Conservation (phyloP, 2,329 filamentous ascomycete genomes). For the Dactylellina sp. region DNA sequence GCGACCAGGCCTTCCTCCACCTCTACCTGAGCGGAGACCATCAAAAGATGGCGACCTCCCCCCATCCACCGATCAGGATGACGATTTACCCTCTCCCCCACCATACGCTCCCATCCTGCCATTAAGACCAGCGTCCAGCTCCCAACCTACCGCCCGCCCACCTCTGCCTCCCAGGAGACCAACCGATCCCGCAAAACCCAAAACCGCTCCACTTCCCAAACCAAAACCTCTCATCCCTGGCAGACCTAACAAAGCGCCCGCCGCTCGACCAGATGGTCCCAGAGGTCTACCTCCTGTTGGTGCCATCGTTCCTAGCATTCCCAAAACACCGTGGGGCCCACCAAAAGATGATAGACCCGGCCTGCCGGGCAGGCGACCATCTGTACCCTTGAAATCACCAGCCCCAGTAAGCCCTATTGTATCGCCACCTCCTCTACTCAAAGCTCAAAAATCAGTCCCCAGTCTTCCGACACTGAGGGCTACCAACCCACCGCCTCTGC, state of each 20-base stretch:
- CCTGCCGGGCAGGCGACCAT: not conserved
- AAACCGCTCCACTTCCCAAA: not conserved
- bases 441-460: not conserved
- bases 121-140: not conserved
- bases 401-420: constrained; percentile 18
- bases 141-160: constrained; percentile 1
- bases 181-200: constrained; percentile 7
- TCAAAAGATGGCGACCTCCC: not conserved
- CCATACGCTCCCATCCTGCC: constrained; percentile 24
- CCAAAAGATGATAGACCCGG: not conserved
- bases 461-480: not conserved
- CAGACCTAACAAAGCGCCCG: not conserved
- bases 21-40: constrained; percentile 3
- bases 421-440: constrained; percentile 9
- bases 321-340: constrained; percentile 20
- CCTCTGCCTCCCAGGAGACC: constrained; percentile 5
- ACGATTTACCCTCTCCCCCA: constrained; percentile 29
- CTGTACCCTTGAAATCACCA: not conserved
- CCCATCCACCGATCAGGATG: not conserved
- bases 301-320: constrained; percentile 15
- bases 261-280: not conserved
- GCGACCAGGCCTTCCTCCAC: not conserved
- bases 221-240: not conserved
- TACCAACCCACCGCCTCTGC: constrained; percentile 19
- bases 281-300: constrained; percentile 30